Base-by-base conservation (phyloP, 306 rosid species). In the Medicago ruthenica region DNA sequence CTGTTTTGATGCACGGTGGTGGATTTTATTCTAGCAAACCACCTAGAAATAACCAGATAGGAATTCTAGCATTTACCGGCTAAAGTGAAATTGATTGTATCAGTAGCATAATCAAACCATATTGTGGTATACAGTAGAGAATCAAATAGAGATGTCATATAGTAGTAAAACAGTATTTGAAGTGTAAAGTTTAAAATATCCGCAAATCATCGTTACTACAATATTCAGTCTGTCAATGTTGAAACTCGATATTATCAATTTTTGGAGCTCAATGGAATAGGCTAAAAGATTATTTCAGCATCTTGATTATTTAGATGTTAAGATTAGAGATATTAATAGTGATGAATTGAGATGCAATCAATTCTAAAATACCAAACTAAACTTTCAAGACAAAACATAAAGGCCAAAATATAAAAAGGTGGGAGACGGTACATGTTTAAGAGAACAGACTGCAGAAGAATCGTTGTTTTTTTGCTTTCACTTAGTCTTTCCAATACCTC, bases 401-500 rank as follows among this genome's bases (percentile, higher is more conserved):
- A 79, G 42, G 58, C 67, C 58, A 61, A 63, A 37, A 50, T 40
- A 53, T 54, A 79, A 12, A 40, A 45, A 67, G 44, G 70, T 59
- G 60, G 67, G 65, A 79, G 55, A 31, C 59, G 68, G 61, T 89
- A 91, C 97, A 89, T 91, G 83, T 91, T 87, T 72, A 89, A 75
- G 83, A 81, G 87, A 78, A 87, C 87, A 78, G 90, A 91, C 76
- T 88, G 90, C 66, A 89, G 89, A 65, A 91, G 79, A 78, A 83
- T 83, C 63, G 80, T 75, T 47, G 94, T 81, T 77, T 87, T 89
- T 84, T 80, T 86, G 89, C 86, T 87, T 83, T 78, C 87, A 31
- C 88, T 86, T 47, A 91, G 82, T 74, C 83, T 86, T 60, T 76
- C 92, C 89, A 91, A 81, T 60, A 89, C 89, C 84, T 86, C 94